Evolutionary conservation across 805 yeast species (phyloP).

Genomic region (Candida maesae): DNA sequence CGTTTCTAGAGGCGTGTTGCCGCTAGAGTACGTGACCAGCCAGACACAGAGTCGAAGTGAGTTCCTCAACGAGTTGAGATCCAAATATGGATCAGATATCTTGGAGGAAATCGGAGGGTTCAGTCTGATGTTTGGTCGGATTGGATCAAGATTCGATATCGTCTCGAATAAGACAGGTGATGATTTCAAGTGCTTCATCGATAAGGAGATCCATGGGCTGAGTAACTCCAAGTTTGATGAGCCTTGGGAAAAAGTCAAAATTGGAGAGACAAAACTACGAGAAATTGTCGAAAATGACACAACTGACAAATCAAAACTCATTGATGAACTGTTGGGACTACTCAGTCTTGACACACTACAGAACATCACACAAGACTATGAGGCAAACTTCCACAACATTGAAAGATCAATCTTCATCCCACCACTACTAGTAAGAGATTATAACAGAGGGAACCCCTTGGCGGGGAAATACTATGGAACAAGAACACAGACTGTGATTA

Average conservation of each 20-base stretch:
- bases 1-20: conserved; percentile 44
- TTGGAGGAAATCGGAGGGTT: conserved; percentile 28
- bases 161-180: conserved; percentile 26
- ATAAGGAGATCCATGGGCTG: conserved; percentile 46
- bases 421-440: conserved; percentile 41
- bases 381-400: conserved; percentile 39
- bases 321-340: conserved; percentile 49
- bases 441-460: conserved; percentile 30
- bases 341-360: conserved; percentile 44
- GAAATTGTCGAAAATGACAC: conserved; percentile 27
- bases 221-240: conserved; percentile 63
- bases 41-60: conserved; percentile 15
- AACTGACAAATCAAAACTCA: conserved; percentile 37
- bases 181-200: conserved; percentile 30
- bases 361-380: conserved; percentile 27
- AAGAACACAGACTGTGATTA: conserved; percentile 75
- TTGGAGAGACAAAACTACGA: conserved; percentile 48
- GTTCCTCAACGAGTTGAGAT: conserved; percentile 20
- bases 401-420: conserved; percentile 69
- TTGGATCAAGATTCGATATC: conserved; percentile 29
- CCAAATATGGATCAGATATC: conserved; percentile 19
- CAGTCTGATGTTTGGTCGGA: conserved; percentile 36
- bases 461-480: conserved; percentile 75
- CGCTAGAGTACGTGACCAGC: conserved; percentile 36
- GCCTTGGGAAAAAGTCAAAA: conserved; percentile 72